Percentiles rank a stretch among this genome's conserved stretches.
Conservation (phyloP, 768 basidiomycete species). For the Boletus vermiculosoides region DNA sequence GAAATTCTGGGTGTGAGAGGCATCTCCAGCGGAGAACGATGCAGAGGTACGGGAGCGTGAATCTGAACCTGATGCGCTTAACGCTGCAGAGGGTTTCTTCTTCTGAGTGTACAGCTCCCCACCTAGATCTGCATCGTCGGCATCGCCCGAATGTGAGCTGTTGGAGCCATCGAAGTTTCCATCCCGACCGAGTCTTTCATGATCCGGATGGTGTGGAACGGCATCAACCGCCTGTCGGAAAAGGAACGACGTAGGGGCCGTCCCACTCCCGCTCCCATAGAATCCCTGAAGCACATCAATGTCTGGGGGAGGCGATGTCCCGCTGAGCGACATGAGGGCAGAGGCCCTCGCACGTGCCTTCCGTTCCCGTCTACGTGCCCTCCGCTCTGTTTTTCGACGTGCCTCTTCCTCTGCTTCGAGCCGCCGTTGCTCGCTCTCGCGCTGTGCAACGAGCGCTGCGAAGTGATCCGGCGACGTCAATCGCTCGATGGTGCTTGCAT, state of each 20-base stretch:
- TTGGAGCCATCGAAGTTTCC: conserved; percentile 8
- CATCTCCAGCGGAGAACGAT: conserved; percentile 37
- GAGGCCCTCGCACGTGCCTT: conserved; percentile 42
- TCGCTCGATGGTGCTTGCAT: conserved; percentile 52
- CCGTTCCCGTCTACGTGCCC: conserved; percentile 44
- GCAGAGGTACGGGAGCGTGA: conserved; percentile 62
- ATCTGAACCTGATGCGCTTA: conserved; percentile 48
- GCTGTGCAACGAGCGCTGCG: conserved; percentile 30
- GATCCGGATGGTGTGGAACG: conserved; percentile 4
- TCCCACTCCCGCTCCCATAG: conserved; percentile 47
- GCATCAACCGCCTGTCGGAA: background rate
- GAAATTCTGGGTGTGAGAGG: conserved; percentile 22
- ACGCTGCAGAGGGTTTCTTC: conserved; percentile 28
- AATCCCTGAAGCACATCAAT: conserved; percentile 61
- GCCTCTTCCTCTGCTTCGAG: conserved; percentile 40
- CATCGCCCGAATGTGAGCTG: conserved; percentile 29
- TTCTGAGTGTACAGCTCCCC: conserved; percentile 52
- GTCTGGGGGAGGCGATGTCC: conserved; percentile 16
- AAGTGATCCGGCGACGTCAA: conserved; percentile 43
- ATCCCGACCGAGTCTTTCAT: conserved; percentile 3
- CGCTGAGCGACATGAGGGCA: conserved; percentile 35
- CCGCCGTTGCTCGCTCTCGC: conserved; percentile 27
- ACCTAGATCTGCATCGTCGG: conserved; percentile 60
- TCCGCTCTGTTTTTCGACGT: conserved; percentile 47
- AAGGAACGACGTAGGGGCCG: background rate